A percentile compares a stretch with the other conserved stretches of the same genome.
phyloP scores from a whole-genome alignment of 805 yeast genomes.

The Kuraishia hungarica region DNA sequence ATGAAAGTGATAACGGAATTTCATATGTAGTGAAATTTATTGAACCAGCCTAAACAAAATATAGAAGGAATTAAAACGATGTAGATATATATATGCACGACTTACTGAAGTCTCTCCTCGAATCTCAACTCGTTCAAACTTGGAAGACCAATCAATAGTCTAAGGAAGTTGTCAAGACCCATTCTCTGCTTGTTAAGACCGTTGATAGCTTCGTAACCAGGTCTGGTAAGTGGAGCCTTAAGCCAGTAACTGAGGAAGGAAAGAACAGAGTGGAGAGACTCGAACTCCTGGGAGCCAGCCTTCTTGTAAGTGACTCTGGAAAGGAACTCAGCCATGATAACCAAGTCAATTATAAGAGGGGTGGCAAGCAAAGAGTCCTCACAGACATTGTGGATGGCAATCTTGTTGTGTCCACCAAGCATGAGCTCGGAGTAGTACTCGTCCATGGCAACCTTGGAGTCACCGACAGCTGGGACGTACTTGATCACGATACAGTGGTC shows the following conservation, averaged over 20 bases:
- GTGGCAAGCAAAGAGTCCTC: slow-evolving; percentile 94
- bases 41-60: no score
- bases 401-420: slow-evolving; percentile 96
- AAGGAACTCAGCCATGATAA: slow-evolving; percentile 83
- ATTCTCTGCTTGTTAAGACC: slow-evolving; percentile 93
- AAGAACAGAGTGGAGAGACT: slow-evolving; percentile 74
- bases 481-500: slow-evolving; percentile 96
- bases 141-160: slow-evolving; percentile 85
- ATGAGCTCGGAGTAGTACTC: slow-evolving; percentile 94
- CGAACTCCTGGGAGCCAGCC: slow-evolving; percentile 38
- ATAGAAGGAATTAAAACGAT: no score
- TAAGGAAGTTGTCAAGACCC: slow-evolving; percentile 84
- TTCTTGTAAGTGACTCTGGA: slow-evolving; percentile 77
- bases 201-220: slow-evolving; percentile 83
- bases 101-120: slow-evolving; percentile 68
- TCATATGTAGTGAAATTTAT: no score
- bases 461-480: slow-evolving; percentile 91
- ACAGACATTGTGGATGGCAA: slow-evolving; percentile 90
- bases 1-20: no score
- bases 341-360: slow-evolving; percentile 86
- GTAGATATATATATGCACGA: not conserved
- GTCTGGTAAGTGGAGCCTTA: slow-evolving; percentile 91
- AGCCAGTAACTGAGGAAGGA: slow-evolving; percentile 90
- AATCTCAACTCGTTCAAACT: slow-evolving; percentile 87
- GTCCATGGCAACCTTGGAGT: slow-evolving; percentile 96